Base-by-base conservation (phyloP, 2,329 filamentous ascomycete genomes). In the Alternaria conjuncta region DNA sequence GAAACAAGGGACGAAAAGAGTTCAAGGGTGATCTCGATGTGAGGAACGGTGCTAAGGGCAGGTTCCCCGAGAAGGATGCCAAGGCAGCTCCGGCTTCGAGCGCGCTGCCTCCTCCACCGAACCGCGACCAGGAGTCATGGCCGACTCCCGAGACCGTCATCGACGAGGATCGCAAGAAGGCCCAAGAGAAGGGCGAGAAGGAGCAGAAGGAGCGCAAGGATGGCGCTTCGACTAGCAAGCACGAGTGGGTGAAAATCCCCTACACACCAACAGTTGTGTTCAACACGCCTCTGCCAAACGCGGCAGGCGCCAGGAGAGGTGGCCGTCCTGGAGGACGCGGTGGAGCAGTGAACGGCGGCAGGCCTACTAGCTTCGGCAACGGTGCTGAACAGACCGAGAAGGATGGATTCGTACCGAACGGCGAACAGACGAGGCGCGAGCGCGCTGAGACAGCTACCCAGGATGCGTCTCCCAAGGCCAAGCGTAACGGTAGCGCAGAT, bases 201-300 rank as follows among this genome's bases (percentile, higher is more conserved):
- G 88, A 90, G 51, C 90, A 92, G 68, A 82, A 80, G 46, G 86
- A 89, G 65, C 89, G 86, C n/a, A 87, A 83, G 79, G 90, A 86
- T 70, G 79, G 83, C 13, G 32, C 67, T 6, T 61, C 74, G 13
- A 64, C 64, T 65, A 84, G 87, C 60, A 96, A 96, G 84, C 89
- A 92, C 73, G 92, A 94, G 75, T 98, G 96, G 95, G 89, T 92
- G 62, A 87, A 89, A 1, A 88, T 97, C 61, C 88, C 90, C 32
- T 95, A 94, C 74, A 93, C 92, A 12, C 95, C 94, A 9, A 91
- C 89, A 13, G 93, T 96, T 53, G 90, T 90, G 61, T 98, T 97
- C 80, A 91, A 93, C 78, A 97, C 96, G 1, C 93, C 92, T 26
- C 80, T 97, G 44, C 89, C 90, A n/a, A 79, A 71, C 30, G 77